Evolutionary conservation across 1,284 basidiomycete species (phyloP), one percentile per base, ranked within the genome.

Genomic region (Puccinia sorghi): DNA sequence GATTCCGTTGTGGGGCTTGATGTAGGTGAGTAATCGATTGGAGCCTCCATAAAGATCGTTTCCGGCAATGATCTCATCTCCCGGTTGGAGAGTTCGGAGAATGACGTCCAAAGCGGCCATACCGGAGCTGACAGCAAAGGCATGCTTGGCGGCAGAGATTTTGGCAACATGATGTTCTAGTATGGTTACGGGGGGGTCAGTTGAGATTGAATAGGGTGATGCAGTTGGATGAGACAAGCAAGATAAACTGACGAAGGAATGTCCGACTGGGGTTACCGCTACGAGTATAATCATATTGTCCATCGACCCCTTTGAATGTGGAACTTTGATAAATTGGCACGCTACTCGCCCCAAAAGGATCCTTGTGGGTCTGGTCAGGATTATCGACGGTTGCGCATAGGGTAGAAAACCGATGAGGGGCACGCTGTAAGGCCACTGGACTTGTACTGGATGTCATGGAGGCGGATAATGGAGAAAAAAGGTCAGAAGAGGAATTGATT

Each of bases 101-200:
- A 99, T 97, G 77, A 96, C 90, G 84, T 99, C 97, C 72, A 99
- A 89, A 20, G 94, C 94, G 20, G 96, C 95, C 97, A 99, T 99
- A 80, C 97, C 97, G 11, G 94, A 96, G 9, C 93, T 92, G 8
- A 99, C 93, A 32, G 91, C 90, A 84, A 96, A 94, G 2, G 93
- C 92, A 88, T 94, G 90, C 9, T 87, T 86, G 7, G 94, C 93
- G 56, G 91, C 92, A 50, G 94, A 96, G 82, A 97, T 93, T 86
- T 96, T 94, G 67, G 94, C 94, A 75, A 97, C 88, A 84, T 97
- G 95, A 82, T 95, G 92, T 85, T 97, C 94, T 93, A 84, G 59
- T 80, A 27, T 67, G 41, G 0, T 6, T 67, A 20, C 17, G 9
- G 12, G 50, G 63, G 74, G n/a, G 54, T 32, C 15, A 79, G 25